Evolutionary conservation across 768 basidiomycete genomes (phyloP).

Genomic region (Suillus luteus): DNA sequence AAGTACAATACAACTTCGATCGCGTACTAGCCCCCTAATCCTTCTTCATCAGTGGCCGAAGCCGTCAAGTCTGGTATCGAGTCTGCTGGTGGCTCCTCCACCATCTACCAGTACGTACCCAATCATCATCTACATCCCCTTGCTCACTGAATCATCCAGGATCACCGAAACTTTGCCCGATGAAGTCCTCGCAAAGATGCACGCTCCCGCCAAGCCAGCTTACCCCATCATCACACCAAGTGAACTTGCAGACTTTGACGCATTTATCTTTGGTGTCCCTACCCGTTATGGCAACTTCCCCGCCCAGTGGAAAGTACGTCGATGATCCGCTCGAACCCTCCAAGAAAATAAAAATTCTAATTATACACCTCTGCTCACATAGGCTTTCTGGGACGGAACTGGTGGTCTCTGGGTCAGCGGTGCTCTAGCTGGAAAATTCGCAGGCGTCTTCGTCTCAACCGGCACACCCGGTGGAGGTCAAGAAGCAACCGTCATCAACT

Average conservation of each 20-base stretch:
- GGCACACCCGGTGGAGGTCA: conserved; percentile 83
- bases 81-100: conserved; percentile 49
- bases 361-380: not conserved
- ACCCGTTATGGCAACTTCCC: conserved; percentile 83
- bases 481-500: conserved; percentile 54
- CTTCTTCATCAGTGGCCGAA: conserved; percentile 55
- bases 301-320: conserved; percentile 71
- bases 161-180: conserved; percentile 77
- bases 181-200: conserved; percentile 67
- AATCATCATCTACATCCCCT: not conserved
- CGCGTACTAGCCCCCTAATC: conserved; percentile 12
- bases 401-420: conserved; percentile 65
- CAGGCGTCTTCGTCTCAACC: conserved; percentile 71
- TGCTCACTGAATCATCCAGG: conserved; percentile 36
- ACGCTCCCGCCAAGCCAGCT: conserved; percentile 68
- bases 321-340: conserved; percentile 11
- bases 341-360: conserved; percentile 11
- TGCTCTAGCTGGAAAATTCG: conserved; percentile 72
- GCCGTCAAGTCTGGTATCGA: conserved; percentile 47
- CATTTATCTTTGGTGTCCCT: conserved; percentile 74
- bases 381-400: conserved; percentile 79
- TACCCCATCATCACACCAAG: conserved; percentile 68
- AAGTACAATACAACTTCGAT: conserved; percentile 25
- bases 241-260: conserved; percentile 63
- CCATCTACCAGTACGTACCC: conserved; percentile 54